A percentile compares a stretch with the other conserved stretches of the same genome.
phyloP scores from a whole-genome alignment of 2,329 filamentous ascomycete species.

The Penicillium nordicum region DNA sequence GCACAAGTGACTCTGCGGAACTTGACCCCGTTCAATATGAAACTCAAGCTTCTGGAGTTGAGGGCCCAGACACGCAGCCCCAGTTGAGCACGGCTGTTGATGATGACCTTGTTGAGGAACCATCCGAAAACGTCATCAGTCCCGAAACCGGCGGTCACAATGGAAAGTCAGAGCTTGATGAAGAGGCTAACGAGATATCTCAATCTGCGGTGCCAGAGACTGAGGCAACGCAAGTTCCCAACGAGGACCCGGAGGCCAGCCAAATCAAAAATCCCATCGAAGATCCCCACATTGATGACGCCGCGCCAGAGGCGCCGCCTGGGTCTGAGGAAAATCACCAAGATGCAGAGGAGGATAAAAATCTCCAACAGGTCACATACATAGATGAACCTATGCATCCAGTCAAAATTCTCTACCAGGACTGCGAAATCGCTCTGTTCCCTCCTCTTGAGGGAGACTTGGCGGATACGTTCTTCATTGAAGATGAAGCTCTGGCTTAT shows the following conservation, averaged over 20 bases:
- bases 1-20: not conserved
- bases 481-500: constrained; percentile 54
- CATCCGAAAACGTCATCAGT: not conserved
- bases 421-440: constrained; percentile 57
- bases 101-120: constrained; percentile 1
- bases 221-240: constrained; percentile 6
- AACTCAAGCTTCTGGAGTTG: not conserved
- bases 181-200: constrained; percentile 23
- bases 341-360: constrained; percentile 1
- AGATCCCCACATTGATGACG: constrained; percentile 3
- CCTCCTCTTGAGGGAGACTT: constrained; percentile 53
- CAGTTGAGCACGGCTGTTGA: not conserved
- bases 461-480: constrained; percentile 55
- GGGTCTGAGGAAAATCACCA: constrained; percentile 9
- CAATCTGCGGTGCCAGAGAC: not conserved
- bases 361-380: constrained; percentile 22
- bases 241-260: constrained; percentile 16
- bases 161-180: constrained; percentile 5
- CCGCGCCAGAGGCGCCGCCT: constrained; percentile 7
- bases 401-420: constrained; percentile 55
- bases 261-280: constrained; percentile 11
- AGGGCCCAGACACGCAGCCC: not conserved
- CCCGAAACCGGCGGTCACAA: not conserved
- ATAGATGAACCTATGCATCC: constrained; percentile 38
- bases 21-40: not conserved